Evolutionary conservation across 257 asterid genomes (phyloP), one percentile per base, ranked within the genome.

Genomic region (Solanum ahanhuiri): DNA sequence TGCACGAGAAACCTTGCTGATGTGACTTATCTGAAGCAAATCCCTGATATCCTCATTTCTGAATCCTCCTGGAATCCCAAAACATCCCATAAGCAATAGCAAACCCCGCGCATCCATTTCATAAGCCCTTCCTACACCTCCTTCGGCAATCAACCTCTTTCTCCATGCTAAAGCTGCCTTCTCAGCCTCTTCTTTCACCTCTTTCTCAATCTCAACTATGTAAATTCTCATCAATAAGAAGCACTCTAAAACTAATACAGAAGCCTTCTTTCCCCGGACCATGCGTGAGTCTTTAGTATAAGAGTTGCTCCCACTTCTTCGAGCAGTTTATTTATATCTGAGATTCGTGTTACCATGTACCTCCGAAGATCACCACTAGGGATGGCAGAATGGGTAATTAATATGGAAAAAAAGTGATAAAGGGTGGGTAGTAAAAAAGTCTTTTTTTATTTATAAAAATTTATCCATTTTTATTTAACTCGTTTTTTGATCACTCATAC

Each of bases 21-120:
- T 91, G 81, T 92, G 89, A 84, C 93, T 91, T 0, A 90, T 90
- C 23, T 86, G 86, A 89, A 91, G 76, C 92, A 96, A 91, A 90
- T 92, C 96, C 90, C 91, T 89, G 35, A 94, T 75, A 89, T 96
- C 96, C 71, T 91, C 95, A 88, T 67, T 81, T 88, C 66, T 90
- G 85, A 96, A 95, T 77, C 39, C 12, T 39, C 41, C 22, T 22
- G 96, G 95, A 31, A 93, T 82, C 71, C 97, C 98, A 85, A 94
- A 96, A 84, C 98, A 93, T 37, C 92, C 93, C 66, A 96, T 85
- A 57, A 96, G 91, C 90, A 95, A 66, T 85, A 96, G 87, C 90
- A 96, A 91, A 57, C 99, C 99, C 8, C 98, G 92, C 2, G 98
- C 97, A 90, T 96, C 98, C 22, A 91, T 91, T 90, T 91, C 87